Conservation (phyloP, 805 yeast genomes). For the Candida germanica region DNA sequence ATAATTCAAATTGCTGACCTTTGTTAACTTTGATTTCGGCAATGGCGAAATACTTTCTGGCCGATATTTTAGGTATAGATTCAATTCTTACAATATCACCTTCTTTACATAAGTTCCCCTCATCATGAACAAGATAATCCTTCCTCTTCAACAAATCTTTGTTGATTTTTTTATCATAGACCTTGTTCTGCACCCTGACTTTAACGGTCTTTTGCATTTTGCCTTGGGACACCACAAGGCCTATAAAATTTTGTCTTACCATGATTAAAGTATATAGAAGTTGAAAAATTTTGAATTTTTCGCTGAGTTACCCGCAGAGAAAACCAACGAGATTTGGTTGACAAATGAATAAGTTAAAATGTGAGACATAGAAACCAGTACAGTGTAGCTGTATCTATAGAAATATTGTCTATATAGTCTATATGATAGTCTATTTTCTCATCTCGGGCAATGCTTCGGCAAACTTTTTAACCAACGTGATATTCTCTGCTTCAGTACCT, state of each 20-base stretch:
- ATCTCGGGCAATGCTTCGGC: constrained; percentile 1
- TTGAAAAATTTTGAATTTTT: too few relatives aligned
- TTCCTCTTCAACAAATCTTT: constrained; percentile 75
- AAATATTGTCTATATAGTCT: too few relatives aligned
- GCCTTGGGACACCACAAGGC: constrained; percentile 93
- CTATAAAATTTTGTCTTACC: constrained; percentile 90
- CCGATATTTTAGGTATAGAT: constrained; percentile 78
- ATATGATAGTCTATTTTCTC: not conserved
- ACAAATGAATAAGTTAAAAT: too few relatives aligned
- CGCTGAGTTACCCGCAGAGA: too few relatives aligned
- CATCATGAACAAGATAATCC: constrained; percentile 91
- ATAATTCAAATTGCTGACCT: constrained; percentile 88
- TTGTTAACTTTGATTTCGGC: constrained; percentile 86
- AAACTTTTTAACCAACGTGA: constrained; percentile 50
- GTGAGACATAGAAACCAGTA: too few relatives aligned
- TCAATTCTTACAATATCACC: constrained; percentile 96
- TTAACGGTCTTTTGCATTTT: constrained; percentile 94
- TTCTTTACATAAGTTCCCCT: constrained; percentile 84
- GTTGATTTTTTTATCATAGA: constrained; percentile 67
- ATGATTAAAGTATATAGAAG: too few relatives aligned
- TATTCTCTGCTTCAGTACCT: constrained; percentile 80
- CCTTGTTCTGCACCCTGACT: constrained; percentile 79
- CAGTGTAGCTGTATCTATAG: too few relatives aligned
- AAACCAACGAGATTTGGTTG: too few relatives aligned
- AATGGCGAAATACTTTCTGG: constrained; percentile 80